Conservation (phyloP, 2,329 filamentous ascomycete species). For the Alternaria ethzedia region DNA sequence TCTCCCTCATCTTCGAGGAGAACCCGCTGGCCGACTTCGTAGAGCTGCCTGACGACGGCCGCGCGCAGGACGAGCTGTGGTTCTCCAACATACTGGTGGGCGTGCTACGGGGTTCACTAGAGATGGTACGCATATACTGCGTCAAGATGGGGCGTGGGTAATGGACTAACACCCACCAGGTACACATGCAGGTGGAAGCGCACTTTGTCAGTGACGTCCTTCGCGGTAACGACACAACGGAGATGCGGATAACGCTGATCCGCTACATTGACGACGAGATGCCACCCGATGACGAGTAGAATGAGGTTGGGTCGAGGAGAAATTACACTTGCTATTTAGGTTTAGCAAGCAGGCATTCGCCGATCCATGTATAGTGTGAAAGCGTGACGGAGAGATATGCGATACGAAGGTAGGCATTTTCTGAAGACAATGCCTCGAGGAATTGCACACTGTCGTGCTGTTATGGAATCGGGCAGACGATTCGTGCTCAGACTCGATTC, state of each 20-base stretch:
- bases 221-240: slow-evolving; percentile 91
- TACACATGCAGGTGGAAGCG: slow-evolving; percentile 97
- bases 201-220: slow-evolving; percentile 95
- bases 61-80: slow-evolving; percentile 96
- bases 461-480: background rate
- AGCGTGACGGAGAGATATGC: background rate
- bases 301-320: background rate
- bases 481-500: background rate
- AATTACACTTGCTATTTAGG: background rate
- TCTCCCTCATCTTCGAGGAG: slow-evolving; percentile 94
- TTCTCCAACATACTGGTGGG: slow-evolving; percentile 98
- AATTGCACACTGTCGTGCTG: slow-evolving; percentile 2
- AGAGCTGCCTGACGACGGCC: slow-evolving; percentile 92
- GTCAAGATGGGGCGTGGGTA: background rate
- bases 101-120: slow-evolving; percentile 85
- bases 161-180: slow-evolving; percentile 50
- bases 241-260: slow-evolving; percentile 92
- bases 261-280: slow-evolving; percentile 98
- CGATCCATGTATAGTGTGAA: background rate
- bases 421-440: background rate
- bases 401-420: background rate
- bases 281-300: slow-evolving; percentile 91
- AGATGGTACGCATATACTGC: slow-evolving; percentile 73
- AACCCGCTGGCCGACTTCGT: slow-evolving; percentile 98
- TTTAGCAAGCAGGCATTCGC: background rate